Conservation (phyloP, 441 rosid species). For the Metrosideros polymorpha region DNA sequence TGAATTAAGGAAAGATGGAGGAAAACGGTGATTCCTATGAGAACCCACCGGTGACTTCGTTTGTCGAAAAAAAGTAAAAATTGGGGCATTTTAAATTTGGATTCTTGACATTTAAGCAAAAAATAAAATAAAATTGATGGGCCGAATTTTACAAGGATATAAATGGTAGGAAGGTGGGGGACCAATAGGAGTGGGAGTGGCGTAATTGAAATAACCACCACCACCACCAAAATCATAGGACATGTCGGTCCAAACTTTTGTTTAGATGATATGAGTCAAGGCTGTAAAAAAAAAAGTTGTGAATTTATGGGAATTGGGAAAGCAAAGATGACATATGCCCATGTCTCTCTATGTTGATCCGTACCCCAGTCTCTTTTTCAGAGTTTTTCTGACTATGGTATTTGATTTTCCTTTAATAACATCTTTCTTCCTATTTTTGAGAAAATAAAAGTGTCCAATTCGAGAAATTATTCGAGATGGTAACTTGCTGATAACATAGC, state of each 20-base stretch:
- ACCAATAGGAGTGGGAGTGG: neutral
- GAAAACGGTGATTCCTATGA: neutral
- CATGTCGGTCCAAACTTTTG: neutral
- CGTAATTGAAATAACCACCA: neutral
- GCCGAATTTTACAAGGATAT: neutral
- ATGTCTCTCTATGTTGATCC: neutral
- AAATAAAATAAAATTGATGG: neutral
- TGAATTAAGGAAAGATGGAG: neutral
- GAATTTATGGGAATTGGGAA: neutral
- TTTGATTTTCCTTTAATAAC: neutral
- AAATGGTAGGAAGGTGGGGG: neutral
- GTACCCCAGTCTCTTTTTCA: neutral
- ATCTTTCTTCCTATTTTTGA: neutral
- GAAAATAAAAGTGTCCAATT: neutral
- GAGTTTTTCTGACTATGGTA: neutral
- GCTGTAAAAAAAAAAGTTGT: neutral
- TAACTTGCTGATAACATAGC: neutral
- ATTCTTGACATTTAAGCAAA: neutral
- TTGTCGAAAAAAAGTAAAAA: neutral
- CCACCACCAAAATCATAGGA: neutral
- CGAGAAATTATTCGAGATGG: neutral
- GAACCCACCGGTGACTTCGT: neutral
- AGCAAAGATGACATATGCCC: neutral
- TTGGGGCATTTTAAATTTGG: neutral
- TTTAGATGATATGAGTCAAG: neutral